Base-by-base conservation (phyloP, 2,329 filamentous ascomycete genomes). In the Fusarium sororula region DNA sequence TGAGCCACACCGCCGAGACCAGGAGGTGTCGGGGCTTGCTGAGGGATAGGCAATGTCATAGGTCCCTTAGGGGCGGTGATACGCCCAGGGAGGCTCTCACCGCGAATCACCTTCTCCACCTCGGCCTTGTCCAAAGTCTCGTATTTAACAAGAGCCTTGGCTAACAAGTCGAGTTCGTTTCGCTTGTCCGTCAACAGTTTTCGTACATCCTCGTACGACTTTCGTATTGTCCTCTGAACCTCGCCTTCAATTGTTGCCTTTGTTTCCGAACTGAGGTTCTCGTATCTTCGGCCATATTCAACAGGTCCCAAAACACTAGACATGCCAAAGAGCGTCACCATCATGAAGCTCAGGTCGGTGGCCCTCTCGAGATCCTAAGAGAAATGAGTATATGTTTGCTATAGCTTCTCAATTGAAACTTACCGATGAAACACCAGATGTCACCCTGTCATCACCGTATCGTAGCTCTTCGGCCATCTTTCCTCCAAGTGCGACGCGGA, bases 301-400 rank as follows among this genome's bases (percentile, higher is more conserved):
- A 99, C 93, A 73, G 97, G 96, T 53, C 96, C 96, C 1, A 99
- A 88, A 69, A 90, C 90, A 63, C 92, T 89, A 5, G 94, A 98
- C 92, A 98, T 98, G 77, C 96, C 96, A 70, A 94, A 93, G 68
- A 90, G 88, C 10, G 95, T 96, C 15, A 99, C 93, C 91, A 99
- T 96, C 72, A 90, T 87, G 83, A 95, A 97, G 5, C 96, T 95
- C 22, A 94, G 87, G 45, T 90, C 87, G 3, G 96, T 99, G 13
- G 96, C 96, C 72, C 87, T 86, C 82, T 93, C 89, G 51, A 99
- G 91, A 82, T 99, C 96, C 92, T 94, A 70, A 20, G 11, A 11
- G 66, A 38, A 78, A 78, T 83, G 75, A 83, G 79, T 64, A 57
- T 32, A 41, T 13, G 30, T 9, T 51, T 18, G 20, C 32, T 22